Conservation (phyloP, 208 protist genomes). For the Crithidia expoeki region DNA sequence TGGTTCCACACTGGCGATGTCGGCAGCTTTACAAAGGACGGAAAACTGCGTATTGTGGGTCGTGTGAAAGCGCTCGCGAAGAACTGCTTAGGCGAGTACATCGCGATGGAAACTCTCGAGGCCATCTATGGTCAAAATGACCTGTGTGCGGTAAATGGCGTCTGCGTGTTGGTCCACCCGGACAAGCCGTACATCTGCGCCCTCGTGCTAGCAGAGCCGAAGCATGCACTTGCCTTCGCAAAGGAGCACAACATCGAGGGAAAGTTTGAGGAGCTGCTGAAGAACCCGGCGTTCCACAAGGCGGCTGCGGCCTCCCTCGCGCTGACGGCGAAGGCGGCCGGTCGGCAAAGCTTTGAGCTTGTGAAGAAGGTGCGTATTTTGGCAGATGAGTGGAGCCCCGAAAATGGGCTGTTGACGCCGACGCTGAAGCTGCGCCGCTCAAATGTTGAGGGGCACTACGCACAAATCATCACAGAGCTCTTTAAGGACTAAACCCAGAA, state of each 20-base stretch:
- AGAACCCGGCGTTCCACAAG: background rate
- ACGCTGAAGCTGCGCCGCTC: constrained; percentile 70
- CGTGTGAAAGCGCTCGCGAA: constrained; percentile 94
- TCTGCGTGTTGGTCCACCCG: constrained; percentile 83
- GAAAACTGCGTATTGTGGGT: constrained; percentile 76
- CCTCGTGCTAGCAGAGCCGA: constrained; percentile 57
- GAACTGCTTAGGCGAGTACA: constrained; percentile 92
- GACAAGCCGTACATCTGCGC: constrained; percentile 50
- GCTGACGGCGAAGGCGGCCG: constrained; percentile 36
- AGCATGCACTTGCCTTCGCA: constrained; percentile 44
- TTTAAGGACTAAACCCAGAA: constrained; percentile 44
- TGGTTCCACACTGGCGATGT: constrained; percentile 93
- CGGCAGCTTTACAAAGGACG: constrained; percentile 52
- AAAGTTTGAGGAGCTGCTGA: constrained; percentile 17
- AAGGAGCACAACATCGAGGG: constrained; percentile 37
- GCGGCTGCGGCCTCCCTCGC: constrained; percentile 44
- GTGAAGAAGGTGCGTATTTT: constrained; percentile 67
- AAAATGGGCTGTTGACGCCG: constrained; percentile 77
- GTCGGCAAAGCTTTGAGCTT: constrained; percentile 52
- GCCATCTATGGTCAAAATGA: constrained; percentile 51
- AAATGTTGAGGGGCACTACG: constrained; percentile 57
- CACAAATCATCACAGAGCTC: constrained; percentile 54
- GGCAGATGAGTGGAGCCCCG: constrained; percentile 74
- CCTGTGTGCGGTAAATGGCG: constrained; percentile 18
- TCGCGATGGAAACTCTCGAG: constrained; percentile 87